A percentile compares a stretch with the other conserved stretches of the same genome.
These are phyloP conservation scores for Solanum ahanhuiri DNA, from an alignment of 257 asterid species.

Conservation along the genomic window DNA sequence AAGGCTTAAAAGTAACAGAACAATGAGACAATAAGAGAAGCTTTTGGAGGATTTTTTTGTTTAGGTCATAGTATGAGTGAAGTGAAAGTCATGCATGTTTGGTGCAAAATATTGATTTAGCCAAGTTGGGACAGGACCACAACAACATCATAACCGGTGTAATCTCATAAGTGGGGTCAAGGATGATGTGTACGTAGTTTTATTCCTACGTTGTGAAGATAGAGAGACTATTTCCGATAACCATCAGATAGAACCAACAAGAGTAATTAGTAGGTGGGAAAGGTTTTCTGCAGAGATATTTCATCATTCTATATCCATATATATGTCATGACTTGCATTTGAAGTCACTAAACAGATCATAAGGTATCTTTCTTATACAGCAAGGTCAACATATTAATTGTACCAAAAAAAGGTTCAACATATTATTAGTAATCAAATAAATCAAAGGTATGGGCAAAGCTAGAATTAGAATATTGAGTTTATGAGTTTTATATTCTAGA, in stretches of 20 bases:
- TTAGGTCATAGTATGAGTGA: constrained; percentile 41
- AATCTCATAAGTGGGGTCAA: not conserved
- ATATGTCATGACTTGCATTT: not conserved
- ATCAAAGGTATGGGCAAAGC: not conserved
- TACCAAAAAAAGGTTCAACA: not conserved
- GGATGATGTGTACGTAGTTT: not conserved
- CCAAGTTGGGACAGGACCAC: not conserved
- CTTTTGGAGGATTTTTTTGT: constrained; percentile 9
- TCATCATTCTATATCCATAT: not conserved
- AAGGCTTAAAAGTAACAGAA: constrained; percentile 8
- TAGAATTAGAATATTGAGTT: not conserved
- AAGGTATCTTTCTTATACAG: not conserved
- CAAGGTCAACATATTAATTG: not conserved
- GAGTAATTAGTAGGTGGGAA: not conserved
- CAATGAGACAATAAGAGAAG: not conserved
- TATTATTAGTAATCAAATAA: not conserved
- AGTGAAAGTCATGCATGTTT: constrained; percentile 36
- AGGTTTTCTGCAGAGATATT: not conserved
- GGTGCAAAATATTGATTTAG: not conserved
- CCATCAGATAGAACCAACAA: not conserved
- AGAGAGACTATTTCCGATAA: no score
- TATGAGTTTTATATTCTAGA: not conserved
- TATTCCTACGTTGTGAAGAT: not conserved
- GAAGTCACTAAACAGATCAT: not conserved
- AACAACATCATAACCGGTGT: not conserved